Conservation (phyloP, 2,329 filamentous ascomycete species). For the Sarocladiaceae sp. region DNA sequence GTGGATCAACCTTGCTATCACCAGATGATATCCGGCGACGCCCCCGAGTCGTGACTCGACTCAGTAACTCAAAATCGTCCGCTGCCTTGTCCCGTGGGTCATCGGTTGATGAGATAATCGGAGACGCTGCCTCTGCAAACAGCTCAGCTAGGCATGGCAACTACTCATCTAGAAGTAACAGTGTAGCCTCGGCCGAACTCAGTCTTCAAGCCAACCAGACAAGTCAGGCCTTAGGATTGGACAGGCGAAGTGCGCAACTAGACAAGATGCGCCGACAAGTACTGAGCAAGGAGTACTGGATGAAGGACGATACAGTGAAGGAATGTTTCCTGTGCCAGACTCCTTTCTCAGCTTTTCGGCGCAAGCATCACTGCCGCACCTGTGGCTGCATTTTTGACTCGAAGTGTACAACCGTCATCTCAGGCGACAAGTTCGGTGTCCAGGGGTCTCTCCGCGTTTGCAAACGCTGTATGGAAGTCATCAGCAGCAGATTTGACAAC, state of each 20-base stretch:
- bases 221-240: conserved; percentile 33
- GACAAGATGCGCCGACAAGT: conserved; percentile 79
- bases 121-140: neutral
- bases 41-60: conserved; percentile 46
- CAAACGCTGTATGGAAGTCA: conserved; percentile 85
- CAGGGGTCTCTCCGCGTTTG: conserved; percentile 80
- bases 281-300: conserved; percentile 95
- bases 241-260: conserved; percentile 53
- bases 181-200: neutral
- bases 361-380: conserved; percentile 92
- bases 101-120: conserved; percentile 38
- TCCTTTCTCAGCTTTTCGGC: conserved; percentile 84
- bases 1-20: conserved; percentile 27
- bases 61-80: conserved; percentile 39
- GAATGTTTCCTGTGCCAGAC: conserved; percentile 92
- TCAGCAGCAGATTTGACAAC: conserved; percentile 75
- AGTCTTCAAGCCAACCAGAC: conserved; percentile 3
- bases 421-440: conserved; percentile 82
- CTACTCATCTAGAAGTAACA: conserved; percentile 2
- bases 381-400: conserved; percentile 99
- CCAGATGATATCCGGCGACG: conserved; percentile 34
- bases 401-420: conserved; percentile 88
- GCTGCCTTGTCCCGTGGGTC: conserved; percentile 47
- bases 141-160: conserved; percentile 2
- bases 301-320: conserved; percentile 97